Evolutionary conservation across 768 basidiomycete species (phyloP).

Genomic region (Hortiboletus campestris): DNA sequence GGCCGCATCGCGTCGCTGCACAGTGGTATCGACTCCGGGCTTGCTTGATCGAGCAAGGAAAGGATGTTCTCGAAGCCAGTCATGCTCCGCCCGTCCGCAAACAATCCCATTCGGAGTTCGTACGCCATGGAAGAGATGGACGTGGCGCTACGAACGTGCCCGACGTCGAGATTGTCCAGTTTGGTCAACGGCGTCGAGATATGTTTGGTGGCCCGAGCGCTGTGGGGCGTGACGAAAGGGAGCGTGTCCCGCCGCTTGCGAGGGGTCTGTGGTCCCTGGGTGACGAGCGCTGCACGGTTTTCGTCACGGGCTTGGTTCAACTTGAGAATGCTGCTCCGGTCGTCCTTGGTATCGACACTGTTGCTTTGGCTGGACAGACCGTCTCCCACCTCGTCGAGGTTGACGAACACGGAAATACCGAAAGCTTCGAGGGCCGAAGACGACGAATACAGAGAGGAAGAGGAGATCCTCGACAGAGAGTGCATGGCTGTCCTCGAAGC

Average conservation of each 20-base stretch:
- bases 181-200: conserved; percentile 20
- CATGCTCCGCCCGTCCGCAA: conserved; percentile 25
- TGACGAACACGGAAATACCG: conserved; percentile 17
- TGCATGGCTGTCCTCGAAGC: not conserved
- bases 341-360: too few species aligned
- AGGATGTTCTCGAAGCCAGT: conserved; percentile 27
- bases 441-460: conserved; percentile 12
- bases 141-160: conserved; percentile 15
- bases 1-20: not conserved
- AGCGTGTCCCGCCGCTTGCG: conserved; percentile 16
- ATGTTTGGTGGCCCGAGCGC: conserved; percentile 6
- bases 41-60: conserved; percentile 29
- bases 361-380: too few species aligned
- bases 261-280: not conserved
- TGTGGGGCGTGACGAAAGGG: not conserved
- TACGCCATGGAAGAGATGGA: conserved; percentile 31
- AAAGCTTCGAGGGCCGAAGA: conserved; percentile 17
- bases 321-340: not conserved
- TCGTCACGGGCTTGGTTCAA: not conserved
- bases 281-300: not conserved
- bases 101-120: conserved; percentile 23
- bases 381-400: conserved; percentile 1
- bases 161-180: conserved; percentile 9
- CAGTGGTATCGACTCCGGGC: conserved; percentile 7
- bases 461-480: conserved; percentile 1